phyloP scores from a whole-genome alignment of 768 basidiomycete genomes.

The Podaxis rugospora region DNA sequence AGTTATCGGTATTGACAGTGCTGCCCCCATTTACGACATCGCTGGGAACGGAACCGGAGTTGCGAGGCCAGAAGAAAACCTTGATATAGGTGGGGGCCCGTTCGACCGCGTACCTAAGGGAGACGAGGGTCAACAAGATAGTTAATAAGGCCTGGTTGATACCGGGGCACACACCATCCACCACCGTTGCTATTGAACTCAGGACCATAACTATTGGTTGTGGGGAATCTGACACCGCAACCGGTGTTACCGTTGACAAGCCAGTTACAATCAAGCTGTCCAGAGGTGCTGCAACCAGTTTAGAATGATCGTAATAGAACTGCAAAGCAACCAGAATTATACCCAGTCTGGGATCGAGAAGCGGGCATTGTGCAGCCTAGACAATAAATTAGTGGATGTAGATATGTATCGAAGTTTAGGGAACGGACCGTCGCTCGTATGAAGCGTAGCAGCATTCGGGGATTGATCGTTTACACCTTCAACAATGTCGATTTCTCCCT shows the following conservation, averaged over 20 bases:
- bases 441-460: conserved; percentile 32
- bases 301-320: neutral
- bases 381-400: conserved; percentile 11
- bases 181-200: conserved; percentile 54
- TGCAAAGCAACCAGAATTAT: conserved; percentile 8
- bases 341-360: conserved; percentile 41
- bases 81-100: conserved; percentile 51
- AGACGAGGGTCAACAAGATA: neutral
- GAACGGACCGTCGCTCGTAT: conserved; percentile 38
- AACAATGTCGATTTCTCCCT: conserved; percentile 39
- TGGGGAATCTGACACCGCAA: conserved; percentile 26
- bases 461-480: conserved; percentile 37
- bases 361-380: conserved; percentile 26
- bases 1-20: conserved; percentile 41
- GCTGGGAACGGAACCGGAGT: conserved; percentile 38
- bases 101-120: conserved; percentile 56
- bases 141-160: neutral
- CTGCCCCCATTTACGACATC: conserved; percentile 39
- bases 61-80: conserved; percentile 72
- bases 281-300: conserved; percentile 21
- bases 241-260: conserved; percentile 21
- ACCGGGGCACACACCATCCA: conserved; percentile 41
- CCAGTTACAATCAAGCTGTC: conserved; percentile 20
- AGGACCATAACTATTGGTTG: conserved; percentile 48
- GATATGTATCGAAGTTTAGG: conserved; percentile 28